Conservation (phyloP, 306 rosid species). For the Vicia sativa region DNA sequence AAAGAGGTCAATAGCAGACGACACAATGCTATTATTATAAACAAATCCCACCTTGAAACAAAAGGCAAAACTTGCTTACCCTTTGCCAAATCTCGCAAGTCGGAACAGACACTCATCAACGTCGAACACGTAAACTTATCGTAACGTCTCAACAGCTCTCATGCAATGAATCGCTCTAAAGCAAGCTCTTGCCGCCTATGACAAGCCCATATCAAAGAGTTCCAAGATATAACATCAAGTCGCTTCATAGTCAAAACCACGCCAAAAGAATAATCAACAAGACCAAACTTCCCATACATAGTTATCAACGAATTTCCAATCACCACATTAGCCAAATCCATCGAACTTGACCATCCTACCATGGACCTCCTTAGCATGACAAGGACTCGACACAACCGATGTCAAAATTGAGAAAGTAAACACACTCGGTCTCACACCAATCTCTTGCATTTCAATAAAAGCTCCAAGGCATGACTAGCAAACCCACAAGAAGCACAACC, state of each 20-base stretch:
- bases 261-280: slow-evolving; percentile 56
- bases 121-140: slow-evolving; percentile 72
- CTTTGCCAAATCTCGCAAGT: slow-evolving; percentile 63
- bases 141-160: slow-evolving; percentile 49
- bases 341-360: slow-evolving; percentile 54
- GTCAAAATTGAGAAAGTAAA: slow-evolving; percentile 71
- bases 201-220: slow-evolving; percentile 71
- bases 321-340: slow-evolving; percentile 58
- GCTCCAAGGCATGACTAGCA: slow-evolving; percentile 46
- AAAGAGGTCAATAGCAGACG: slow-evolving; percentile 84
- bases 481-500: slow-evolving; percentile 55
- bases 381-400: slow-evolving; percentile 45
- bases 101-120: slow-evolving; percentile 65
- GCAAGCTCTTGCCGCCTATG: slow-evolving; percentile 59
- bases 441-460: slow-evolving; percentile 60
- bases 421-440: slow-evolving; percentile 61
- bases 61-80: slow-evolving; percentile 78
- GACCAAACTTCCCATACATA: slow-evolving; percentile 75
- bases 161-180: slow-evolving; percentile 56
- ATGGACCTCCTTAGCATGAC: slow-evolving; percentile 71
- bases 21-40: slow-evolving; percentile 69
- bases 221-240: slow-evolving; percentile 77
- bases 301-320: slow-evolving; percentile 74
- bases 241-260: slow-evolving; percentile 63
- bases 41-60: slow-evolving; percentile 75